Percentiles rank a stretch among this genome's conserved stretches.
Conservation (phyloP, 108 stramenopile species). For the Mayamaea pseudoterrestris region DNA sequence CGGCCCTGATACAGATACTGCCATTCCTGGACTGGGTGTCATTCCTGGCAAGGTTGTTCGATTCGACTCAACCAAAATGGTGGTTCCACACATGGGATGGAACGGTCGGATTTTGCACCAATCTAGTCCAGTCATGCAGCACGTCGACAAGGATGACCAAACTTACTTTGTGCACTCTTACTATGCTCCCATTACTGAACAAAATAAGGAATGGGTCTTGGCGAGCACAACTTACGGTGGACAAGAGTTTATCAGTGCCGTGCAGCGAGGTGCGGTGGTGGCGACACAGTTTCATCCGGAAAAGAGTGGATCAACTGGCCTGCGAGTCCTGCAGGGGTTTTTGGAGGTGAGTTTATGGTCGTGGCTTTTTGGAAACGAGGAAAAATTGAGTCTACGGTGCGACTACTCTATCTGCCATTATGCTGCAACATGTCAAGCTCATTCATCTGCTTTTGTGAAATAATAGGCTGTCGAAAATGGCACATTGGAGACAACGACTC, state of each 20-base stretch:
- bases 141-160: constrained; percentile 32
- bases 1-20: constrained; percentile 14
- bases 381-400: too few relatives aligned
- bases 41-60: constrained; percentile 83
- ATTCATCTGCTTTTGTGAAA: background rate
- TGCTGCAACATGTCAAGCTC: background rate
- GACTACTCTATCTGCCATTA: background rate
- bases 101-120: constrained; percentile 83
- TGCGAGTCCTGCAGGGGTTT: constrained; percentile 79
- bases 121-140: constrained; percentile 53
- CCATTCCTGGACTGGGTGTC: constrained; percentile 79
- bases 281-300: constrained; percentile 99
- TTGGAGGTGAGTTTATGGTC: constrained; percentile 58
- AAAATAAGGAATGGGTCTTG: constrained; percentile 80
- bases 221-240: constrained; percentile 82
- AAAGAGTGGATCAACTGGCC: constrained; percentile 86
- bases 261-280: constrained; percentile 84
- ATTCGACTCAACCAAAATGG: constrained; percentile 59
- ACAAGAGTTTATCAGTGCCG: constrained; percentile 70
- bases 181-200: constrained; percentile 67
- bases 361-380: too few relatives aligned
- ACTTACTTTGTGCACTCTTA: constrained; percentile 97
- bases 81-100: constrained; percentile 98
- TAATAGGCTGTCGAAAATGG: constrained; percentile 64
- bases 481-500: constrained; percentile 38